These are phyloP conservation scores for Colletotrichum sidae DNA, from an alignment of 2,329 filamentous ascomycete species.

Conservation along the genomic window DNA sequence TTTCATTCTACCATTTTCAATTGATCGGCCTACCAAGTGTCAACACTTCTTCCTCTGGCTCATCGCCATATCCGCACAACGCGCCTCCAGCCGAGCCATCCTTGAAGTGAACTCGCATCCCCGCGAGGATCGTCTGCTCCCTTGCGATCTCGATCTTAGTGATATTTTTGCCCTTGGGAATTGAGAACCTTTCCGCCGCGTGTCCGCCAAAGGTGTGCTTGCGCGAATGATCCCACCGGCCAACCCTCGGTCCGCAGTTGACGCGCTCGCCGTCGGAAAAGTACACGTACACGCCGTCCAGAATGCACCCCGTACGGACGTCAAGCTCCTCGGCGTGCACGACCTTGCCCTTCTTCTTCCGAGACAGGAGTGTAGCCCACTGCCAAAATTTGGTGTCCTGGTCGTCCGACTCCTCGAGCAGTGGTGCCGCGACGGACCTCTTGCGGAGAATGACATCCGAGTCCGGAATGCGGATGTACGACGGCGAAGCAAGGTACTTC, in stretches of 20 bases:
- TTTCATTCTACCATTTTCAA: background rate
- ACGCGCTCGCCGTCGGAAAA: slow-evolving; percentile 56
- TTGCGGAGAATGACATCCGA: slow-evolving; percentile 52
- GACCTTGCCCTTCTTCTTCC: slow-evolving; percentile 45
- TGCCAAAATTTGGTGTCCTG: slow-evolving; percentile 32
- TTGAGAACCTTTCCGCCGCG: slow-evolving; percentile 41
- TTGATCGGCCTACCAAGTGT: slow-evolving; percentile 32
- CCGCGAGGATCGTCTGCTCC: slow-evolving; percentile 27
- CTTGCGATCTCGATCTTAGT: slow-evolving; percentile 46
- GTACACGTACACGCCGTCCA: slow-evolving; percentile 59
- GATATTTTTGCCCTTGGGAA: slow-evolving; percentile 42
- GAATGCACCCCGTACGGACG: slow-evolving; percentile 54
- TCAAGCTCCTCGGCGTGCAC: slow-evolving; percentile 53
- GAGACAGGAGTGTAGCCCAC: slow-evolving; percentile 50
- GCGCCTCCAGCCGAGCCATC: slow-evolving; percentile 40
- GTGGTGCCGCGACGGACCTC: slow-evolving; percentile 11
- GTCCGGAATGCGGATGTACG: slow-evolving; percentile 52
- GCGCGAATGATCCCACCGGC: slow-evolving; percentile 25
- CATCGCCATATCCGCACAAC: slow-evolving; percentile 20
- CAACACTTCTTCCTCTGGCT: slow-evolving; percentile 31
- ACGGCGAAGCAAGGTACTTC: slow-evolving; percentile 44
- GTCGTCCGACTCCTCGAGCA: slow-evolving; percentile 11
- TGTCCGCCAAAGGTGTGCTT: slow-evolving; percentile 46
- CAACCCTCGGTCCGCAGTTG: slow-evolving; percentile 53
- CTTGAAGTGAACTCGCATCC: slow-evolving; percentile 41